These are phyloP conservation scores for Sporothrix humicola DNA, from an alignment of 2,329 filamentous ascomycete species.

Conservation along the genomic window DNA sequence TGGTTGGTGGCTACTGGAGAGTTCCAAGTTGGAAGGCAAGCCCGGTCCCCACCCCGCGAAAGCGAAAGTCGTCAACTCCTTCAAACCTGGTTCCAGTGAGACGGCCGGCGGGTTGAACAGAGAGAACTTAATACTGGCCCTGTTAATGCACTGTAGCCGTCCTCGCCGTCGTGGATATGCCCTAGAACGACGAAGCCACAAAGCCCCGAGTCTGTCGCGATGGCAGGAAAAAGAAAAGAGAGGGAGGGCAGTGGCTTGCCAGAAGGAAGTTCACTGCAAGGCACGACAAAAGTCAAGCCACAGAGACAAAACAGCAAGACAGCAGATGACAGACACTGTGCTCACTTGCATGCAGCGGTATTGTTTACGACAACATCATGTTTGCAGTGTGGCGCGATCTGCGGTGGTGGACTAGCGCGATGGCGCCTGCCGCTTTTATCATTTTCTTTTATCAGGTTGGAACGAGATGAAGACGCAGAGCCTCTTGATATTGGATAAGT, in stretches of 20 bases:
- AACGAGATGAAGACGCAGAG: background rate
- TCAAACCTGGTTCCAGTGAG: too few relatives aligned
- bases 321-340: background rate
- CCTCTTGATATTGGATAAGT: background rate
- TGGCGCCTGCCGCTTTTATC: background rate
- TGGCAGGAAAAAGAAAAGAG: background rate
- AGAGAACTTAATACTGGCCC: too few relatives aligned
- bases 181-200: background rate
- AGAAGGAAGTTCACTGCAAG: too few relatives aligned
- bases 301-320: too few relatives aligned
- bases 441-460: background rate
- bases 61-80: too few relatives aligned
- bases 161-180: too few relatives aligned
- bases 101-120: too few relatives aligned
- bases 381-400: slow-evolving; percentile 11
- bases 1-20: background rate
- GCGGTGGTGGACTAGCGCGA: background rate
- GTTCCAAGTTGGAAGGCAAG: background rate
- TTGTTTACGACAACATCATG: background rate
- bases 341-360: slow-evolving; percentile 1
- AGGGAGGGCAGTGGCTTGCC: too few relatives aligned
- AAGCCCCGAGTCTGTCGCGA: background rate
- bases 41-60: background rate
- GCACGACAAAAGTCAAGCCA: too few relatives aligned
- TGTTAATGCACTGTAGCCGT: too few relatives aligned